Conservation (phyloP, 257 asterid species). For the Nicotiana tomentosiformis region DNA sequence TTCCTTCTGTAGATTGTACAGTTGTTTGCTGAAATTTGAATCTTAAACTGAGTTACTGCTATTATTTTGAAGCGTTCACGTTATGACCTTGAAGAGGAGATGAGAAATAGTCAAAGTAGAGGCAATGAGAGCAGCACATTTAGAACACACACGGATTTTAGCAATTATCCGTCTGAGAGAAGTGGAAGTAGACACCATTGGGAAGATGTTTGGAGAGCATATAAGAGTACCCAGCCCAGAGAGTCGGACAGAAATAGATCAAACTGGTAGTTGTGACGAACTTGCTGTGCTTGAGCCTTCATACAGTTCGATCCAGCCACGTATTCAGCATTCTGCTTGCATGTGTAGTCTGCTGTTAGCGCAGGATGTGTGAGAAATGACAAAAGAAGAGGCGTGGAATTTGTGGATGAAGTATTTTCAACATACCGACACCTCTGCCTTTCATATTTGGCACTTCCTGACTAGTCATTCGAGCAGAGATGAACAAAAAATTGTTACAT, state of each 20-base stretch:
- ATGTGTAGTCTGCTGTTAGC: neutral
- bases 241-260: slow-evolving; percentile 40
- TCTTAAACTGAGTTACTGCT: slow-evolving; percentile 13
- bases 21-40: neutral
- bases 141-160: slow-evolving; percentile 33
- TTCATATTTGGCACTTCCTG: neutral
- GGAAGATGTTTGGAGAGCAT: slow-evolving; percentile 49
- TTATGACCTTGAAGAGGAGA: slow-evolving; percentile 80
- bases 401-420: neutral
- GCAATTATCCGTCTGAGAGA: slow-evolving; percentile 43
- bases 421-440: neutral
- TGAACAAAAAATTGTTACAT: neutral
- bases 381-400: neutral
- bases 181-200: slow-evolving; percentile 42
- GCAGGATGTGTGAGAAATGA: slow-evolving; percentile 4
- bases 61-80: slow-evolving; percentile 53
- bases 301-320: neutral
- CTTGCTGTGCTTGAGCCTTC: neutral
- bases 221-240: slow-evolving; percentile 35
- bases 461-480: neutral
- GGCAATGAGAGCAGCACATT: slow-evolving; percentile 33
- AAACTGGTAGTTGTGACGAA: slow-evolving; percentile 34
- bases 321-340: slow-evolving; percentile 1
- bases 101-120: slow-evolving; percentile 47
- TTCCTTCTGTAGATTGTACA: neutral